phyloP scores from a whole-genome alignment of 306 rosid genomes.

The Trifolium pratense region DNA sequence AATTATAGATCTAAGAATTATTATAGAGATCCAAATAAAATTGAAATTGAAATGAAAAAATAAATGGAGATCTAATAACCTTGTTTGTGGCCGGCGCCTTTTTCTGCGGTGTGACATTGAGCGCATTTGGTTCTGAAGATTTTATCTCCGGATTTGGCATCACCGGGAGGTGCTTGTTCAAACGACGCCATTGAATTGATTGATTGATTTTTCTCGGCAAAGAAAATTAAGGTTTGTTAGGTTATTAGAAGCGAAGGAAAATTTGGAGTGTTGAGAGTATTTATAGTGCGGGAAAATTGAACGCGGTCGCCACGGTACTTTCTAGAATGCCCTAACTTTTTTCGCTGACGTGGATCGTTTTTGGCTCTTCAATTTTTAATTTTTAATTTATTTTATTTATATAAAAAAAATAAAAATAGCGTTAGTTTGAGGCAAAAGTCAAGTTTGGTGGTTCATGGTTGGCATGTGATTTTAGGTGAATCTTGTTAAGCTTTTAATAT shows the following conservation, averaged over 20 bases:
- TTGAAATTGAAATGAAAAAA: neutral
- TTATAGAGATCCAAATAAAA: constrained; percentile 35
- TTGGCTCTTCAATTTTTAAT: neutral
- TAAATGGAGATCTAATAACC: constrained; percentile 47
- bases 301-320: constrained; percentile 44
- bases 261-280: neutral
- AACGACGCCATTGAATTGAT: constrained; percentile 73
- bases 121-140: constrained; percentile 89
- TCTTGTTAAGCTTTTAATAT: neutral
- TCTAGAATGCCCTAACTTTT: constrained; percentile 43
- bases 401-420: neutral
- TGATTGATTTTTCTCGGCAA: constrained; percentile 9
- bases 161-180: constrained; percentile 77
- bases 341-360: constrained; percentile 44
- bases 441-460: constrained; percentile 36
- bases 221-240: neutral
- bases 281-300: constrained; percentile 21
- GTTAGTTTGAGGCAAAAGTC: constrained; percentile 45
- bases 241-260: neutral
- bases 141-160: constrained; percentile 67
- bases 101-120: constrained; percentile 89
- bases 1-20: constrained; percentile 21
- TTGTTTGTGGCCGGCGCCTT: constrained; percentile 94
- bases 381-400: neutral
- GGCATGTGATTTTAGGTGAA: constrained; percentile 14